phyloP scores from a whole-genome alignment of 2,329 filamentous ascomycete genomes.

The Hypoxylon sp. region DNA sequence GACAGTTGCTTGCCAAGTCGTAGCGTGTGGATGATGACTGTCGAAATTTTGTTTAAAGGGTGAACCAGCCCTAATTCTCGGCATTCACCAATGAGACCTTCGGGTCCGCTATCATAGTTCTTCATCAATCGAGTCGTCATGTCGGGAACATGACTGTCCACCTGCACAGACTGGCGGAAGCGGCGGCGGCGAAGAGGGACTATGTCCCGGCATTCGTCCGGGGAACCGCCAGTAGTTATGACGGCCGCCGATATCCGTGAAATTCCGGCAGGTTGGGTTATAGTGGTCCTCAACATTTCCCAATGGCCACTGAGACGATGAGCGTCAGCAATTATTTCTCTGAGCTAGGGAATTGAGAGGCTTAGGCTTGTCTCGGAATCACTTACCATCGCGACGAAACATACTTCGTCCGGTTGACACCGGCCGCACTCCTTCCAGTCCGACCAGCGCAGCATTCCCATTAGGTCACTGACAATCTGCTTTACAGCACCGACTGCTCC shows the following conservation, averaged over 20 bases:
- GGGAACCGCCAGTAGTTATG: constrained; percentile 40
- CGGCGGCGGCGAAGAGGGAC: constrained; percentile 19
- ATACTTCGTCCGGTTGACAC: constrained; percentile 55
- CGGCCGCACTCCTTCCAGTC: constrained; percentile 55
- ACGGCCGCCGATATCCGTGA: constrained; percentile 30
- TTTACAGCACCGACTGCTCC: constrained; percentile 20
- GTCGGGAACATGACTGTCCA: constrained; percentile 4
- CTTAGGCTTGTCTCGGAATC: background rate
- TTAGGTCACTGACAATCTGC: constrained; percentile 46
- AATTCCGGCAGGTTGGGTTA: constrained; percentile 51
- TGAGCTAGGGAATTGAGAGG: background rate
- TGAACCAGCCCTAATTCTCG: background rate
- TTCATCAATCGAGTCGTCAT: constrained; percentile 19
- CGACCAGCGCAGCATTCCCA: constrained; percentile 54
- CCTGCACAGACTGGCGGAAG: constrained; percentile 7
- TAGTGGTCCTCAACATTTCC: constrained; percentile 53
- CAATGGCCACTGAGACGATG: constrained; percentile 50
- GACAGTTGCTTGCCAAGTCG: background rate
- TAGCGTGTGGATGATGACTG: background rate
- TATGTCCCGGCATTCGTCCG: constrained; percentile 17
- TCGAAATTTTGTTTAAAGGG: background rate
- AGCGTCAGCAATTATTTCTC: background rate
- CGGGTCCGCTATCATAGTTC: constrained; percentile 27
- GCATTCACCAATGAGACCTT: background rate
- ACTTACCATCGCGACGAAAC: constrained; percentile 56